Base-by-base conservation (phyloP, 257 asterid species). In the Solanum sejunctum region DNA sequence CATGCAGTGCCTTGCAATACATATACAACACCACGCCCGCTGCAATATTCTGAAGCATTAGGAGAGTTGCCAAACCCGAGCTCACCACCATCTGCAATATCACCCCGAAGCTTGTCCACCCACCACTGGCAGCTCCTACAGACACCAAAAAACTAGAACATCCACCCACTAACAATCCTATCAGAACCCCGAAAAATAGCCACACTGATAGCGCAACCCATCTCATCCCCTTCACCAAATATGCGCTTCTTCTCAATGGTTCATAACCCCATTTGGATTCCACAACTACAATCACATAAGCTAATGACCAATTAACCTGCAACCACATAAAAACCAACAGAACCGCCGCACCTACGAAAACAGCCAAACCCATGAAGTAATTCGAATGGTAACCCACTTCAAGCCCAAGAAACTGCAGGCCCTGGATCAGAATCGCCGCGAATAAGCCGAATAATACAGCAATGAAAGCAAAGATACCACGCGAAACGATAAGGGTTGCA, bases 241-340 rank as follows among this genome's bases (percentile, higher is more conserved):
- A 83, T 21, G 91, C 85, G 45, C 99, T 94, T 88, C 97, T 87
- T 45, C 85, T 47, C 57, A 94, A 84, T 2, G 98, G 89, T 60
- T 87, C 90, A 7, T 81, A 88, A 3, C 98, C 99, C 94, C 93
- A 92, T 83, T 86, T 87, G 4, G 94, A 92, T 43, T 95, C 99
- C 73, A 84, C 87, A 10, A 95, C 95, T 47, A 88, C 97, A 11
- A 94, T 64, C 75, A 86, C 93, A 51, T n/a, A 47, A 58, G 86
- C 89, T 78, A 94, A 64, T 5, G 79, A 47, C 96, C 96, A 92
- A 86, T 87, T 85, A 12, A 92, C 87, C 16, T 84, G 91, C 17
- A 92, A 15, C 89, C 86, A 89, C 26, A 91, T 3, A 81, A 90
- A 0, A 23, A 55, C 10, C 69, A 52, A 85, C 8, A 87, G 20